Base-by-base conservation (phyloP, 305 asterid species). In the Striga hermonthica region DNA sequence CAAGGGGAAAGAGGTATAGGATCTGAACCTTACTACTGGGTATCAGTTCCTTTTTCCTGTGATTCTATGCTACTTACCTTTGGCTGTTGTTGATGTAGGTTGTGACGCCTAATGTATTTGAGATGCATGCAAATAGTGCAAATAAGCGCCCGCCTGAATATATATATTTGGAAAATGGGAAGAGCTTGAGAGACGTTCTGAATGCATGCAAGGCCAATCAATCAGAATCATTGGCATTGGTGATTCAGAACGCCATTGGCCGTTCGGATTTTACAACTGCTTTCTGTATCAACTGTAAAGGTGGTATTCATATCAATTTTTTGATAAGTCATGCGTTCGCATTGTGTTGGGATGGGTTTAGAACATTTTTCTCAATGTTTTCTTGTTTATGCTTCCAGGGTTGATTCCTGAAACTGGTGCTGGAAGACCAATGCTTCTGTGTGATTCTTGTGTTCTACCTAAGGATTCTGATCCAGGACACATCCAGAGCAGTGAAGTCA, bases 61-160 rank as follows among this genome's bases (percentile, higher is more conserved):
- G 37, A 31, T 53, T 67, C 65, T 41, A 9, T 52, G 64, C 47
- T 48, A 31, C 58, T 81, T 58, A 70, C 71, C 60, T 50, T 40
- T 62, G 63, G 55, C 62, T 66, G 13, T 41, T 64, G 63, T 71
- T 45, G 38, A 66, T 78, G 72, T 66, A 93, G 99, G 86, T 82
- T 61, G 77, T 90, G 69, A 81, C 87, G 8, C 96, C 97, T 9
- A 78, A 83, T 73, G 82, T 81, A 60, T 93, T 93, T 74, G 99
- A 87, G 73, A 39, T 80, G 68, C 98, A 92, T 67, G 97, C 98
- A 1, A 79, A 71, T 58, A 87, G 97, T 78, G 78, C 81, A 57
- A 83, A 81, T 79, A 89, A 84, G 75, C 86, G 87, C 28, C 96
- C 96, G 49, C 84, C 95, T 11, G 97, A 89, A 57, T 87, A 81